Evolutionary conservation across 176 grass and related monocot species (phyloP).

Genomic region (Oryza longistaminata): DNA sequence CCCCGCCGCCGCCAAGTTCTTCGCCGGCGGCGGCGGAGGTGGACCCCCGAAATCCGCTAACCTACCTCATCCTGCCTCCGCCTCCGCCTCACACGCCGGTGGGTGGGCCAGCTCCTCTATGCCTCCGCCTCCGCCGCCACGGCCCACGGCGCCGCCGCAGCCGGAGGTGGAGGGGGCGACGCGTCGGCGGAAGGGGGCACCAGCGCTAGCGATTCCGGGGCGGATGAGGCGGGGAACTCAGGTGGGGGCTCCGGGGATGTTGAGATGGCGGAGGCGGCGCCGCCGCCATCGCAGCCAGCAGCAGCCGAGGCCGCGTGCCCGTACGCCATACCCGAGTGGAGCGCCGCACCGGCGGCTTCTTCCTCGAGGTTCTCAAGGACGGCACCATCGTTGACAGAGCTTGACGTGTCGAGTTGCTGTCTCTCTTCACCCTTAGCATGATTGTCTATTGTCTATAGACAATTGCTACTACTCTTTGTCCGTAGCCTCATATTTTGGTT

Average conservation of each 20-base stretch:
- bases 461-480: neutral
- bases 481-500: neutral
- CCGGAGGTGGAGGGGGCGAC: neutral
- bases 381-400: conserved; percentile 69
- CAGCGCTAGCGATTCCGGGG: conserved; percentile 26
- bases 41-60: no score
- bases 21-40: no score
- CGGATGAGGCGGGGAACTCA: neutral
- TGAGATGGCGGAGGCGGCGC: conserved; percentile 26
- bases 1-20: no score
- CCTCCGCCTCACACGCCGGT: no score
- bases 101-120: no score
- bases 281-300: conserved; percentile 27
- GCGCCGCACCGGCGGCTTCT: conserved; percentile 65
- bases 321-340: conserved; percentile 83
- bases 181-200: conserved; percentile 11
- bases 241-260: conserved; percentile 4
- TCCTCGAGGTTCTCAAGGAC: conserved; percentile 91
- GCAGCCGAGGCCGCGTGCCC: conserved; percentile 41
- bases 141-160: neutral
- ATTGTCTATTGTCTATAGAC: neutral
- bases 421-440: neutral
- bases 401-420: conserved; percentile 78
- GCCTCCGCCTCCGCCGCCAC: conserved; percentile 22
- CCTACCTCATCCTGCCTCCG: no score